These are phyloP conservation scores for Blastocystis sp. DNA, from an alignment of 352 stramenopile species.

Conservation along the genomic window DNA sequence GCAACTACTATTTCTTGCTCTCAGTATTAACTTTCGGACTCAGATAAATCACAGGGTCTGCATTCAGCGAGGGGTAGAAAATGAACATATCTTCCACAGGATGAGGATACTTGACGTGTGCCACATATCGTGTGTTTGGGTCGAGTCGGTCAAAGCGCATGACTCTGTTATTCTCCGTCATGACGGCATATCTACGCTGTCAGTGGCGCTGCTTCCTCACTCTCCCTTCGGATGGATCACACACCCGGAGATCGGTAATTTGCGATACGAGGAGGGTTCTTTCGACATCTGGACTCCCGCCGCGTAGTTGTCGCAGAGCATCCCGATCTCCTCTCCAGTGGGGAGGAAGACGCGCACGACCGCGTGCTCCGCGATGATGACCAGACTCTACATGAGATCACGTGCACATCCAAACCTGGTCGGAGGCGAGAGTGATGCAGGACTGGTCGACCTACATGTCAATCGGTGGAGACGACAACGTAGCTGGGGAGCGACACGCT, in stretches of 20 bases:
- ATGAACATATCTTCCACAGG: conserved; percentile 54
- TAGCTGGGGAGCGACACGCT: not conserved
- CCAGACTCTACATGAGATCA: not conserved
- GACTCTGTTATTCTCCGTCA: conserved; percentile 27
- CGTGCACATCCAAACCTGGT: not conserved
- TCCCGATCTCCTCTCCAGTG: not conserved
- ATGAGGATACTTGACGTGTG: conserved; percentile 26
- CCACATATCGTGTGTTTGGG: not conserved
- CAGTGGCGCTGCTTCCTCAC: not conserved
- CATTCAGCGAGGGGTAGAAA: conserved; percentile 36
- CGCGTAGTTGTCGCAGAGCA: conserved; percentile 3
- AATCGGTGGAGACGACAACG: not conserved
- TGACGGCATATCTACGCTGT: not conserved
- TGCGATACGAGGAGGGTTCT: not conserved
- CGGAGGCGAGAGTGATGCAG: not conserved
- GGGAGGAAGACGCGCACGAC: not conserved
- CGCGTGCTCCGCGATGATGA: not conserved
- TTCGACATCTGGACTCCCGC: not conserved
- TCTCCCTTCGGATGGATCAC: conserved; percentile 13
- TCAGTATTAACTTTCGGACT: not conserved
- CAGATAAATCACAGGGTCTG: conserved; percentile 33
- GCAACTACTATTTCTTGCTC: not conserved
- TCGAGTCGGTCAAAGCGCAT: conserved; percentile 30
- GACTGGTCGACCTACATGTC: not conserved
- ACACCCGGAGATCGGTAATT: not conserved